Percentiles rank a stretch among this genome's conserved stretches.
These are phyloP conservation scores for Actinidia chinensis DNA, from an alignment of 179 eudicot genomes.

Conservation along the genomic window DNA sequence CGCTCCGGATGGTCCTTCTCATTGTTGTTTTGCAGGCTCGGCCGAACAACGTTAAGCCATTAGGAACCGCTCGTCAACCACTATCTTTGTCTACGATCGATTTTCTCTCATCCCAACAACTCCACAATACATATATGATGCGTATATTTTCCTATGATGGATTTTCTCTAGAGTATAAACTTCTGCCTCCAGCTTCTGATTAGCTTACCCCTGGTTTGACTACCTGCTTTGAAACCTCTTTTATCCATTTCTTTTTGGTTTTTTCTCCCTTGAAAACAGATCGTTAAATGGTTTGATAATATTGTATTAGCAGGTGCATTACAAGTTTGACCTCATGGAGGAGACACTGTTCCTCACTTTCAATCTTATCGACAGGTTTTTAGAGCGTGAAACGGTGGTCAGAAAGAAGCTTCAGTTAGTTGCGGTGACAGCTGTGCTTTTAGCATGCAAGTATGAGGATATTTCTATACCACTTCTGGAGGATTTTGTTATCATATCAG, in stretches of 20 bases:
- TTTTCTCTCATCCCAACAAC: too few relatives aligned
- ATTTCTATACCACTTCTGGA: conserved; percentile 27
- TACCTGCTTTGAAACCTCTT: background rate
- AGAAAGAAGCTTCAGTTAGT: conserved; percentile 56
- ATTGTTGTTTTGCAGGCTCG: too few relatives aligned
- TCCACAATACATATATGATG: too few relatives aligned
- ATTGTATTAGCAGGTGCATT: conserved; percentile 42
- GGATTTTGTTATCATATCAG: conserved; percentile 49
- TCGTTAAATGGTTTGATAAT: background rate
- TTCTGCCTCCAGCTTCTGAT: too few relatives aligned
- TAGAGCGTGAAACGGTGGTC: conserved; percentile 38
- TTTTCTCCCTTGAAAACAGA: background rate
- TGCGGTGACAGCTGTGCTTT: conserved; percentile 17
- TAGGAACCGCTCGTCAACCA: too few relatives aligned
- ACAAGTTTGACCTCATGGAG: conserved; percentile 53
- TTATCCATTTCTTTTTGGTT: background rate
- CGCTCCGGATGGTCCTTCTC: too few relatives aligned
- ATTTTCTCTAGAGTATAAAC: too few relatives aligned
- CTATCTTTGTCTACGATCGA: too few relatives aligned
- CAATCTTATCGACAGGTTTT: conserved; percentile 54
- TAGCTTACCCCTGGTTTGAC: too few relatives aligned
- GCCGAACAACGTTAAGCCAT: too few relatives aligned
- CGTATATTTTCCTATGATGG: too few relatives aligned
- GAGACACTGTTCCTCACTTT: conserved; percentile 61
- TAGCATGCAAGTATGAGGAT: conserved; percentile 28